Conservation (phyloP, 2,329 filamentous ascomycete species). For the Trichothecium roseum region DNA sequence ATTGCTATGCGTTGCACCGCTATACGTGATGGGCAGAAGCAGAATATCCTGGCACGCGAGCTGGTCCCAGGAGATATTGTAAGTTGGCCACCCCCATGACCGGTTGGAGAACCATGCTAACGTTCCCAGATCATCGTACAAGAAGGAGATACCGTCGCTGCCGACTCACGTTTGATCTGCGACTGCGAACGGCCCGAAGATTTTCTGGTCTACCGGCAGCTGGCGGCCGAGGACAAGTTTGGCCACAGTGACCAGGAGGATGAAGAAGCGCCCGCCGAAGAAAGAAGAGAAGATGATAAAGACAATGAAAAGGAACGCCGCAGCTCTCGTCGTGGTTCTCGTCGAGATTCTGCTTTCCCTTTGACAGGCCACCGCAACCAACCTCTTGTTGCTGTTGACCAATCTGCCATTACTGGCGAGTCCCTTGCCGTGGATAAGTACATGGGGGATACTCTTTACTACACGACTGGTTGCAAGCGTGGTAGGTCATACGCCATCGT, state of each 20-base stretch:
- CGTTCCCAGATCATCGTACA: conserved; percentile 50
- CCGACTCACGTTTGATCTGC: conserved; percentile 62
- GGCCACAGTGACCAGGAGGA: conserved; percentile 40
- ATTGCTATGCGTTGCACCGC: conserved; percentile 65
- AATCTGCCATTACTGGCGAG: conserved; percentile 73
- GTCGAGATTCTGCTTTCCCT: conserved; percentile 3
- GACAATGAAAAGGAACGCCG: background rate
- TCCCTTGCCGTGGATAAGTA: conserved; percentile 71
- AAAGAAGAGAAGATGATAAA: background rate
- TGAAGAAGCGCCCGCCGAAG: conserved; percentile 18
- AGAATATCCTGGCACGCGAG: conserved; percentile 63
- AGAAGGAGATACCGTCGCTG: conserved; percentile 61
- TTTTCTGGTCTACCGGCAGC: conserved; percentile 37
- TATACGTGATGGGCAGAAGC: conserved; percentile 56
- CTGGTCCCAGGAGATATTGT: conserved; percentile 69
- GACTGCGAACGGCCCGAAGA: conserved; percentile 58
- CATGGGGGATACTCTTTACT: conserved; percentile 67
- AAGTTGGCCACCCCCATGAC: conserved; percentile 19
- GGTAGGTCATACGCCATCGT: conserved; percentile 65
- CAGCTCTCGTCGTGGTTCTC: background rate
- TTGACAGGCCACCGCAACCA: conserved; percentile 45
- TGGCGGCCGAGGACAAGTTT: conserved; percentile 53
- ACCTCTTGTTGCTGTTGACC: conserved; percentile 61
- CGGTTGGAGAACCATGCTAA: background rate
- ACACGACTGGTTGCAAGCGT: conserved; percentile 74